These are phyloP conservation scores for Lantana camara DNA, from an alignment of 257 asterid species.

Conservation along the genomic window DNA sequence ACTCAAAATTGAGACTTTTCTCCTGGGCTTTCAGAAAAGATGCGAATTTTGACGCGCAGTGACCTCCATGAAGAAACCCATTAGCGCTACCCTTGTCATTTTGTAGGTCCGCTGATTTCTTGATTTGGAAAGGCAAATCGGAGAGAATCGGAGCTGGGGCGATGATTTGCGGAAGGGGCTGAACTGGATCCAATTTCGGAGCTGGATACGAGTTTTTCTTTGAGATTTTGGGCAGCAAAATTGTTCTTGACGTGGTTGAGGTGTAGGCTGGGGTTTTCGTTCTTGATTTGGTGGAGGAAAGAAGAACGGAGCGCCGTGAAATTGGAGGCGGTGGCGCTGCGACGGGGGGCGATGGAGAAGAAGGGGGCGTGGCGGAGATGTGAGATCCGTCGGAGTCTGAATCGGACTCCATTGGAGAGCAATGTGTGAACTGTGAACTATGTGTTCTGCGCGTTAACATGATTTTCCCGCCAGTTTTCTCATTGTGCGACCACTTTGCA, in stretches of 20 bases:
- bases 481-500: neutral
- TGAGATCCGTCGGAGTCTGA: slow-evolving; percentile 85
- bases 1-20: slow-evolving; percentile 55
- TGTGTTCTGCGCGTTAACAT: neutral
- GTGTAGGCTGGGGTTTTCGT: slow-evolving; percentile 41
- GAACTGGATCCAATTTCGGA: slow-evolving; percentile 18
- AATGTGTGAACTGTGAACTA: neutral
- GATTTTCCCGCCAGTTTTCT: slow-evolving; percentile 38
- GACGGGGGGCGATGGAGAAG: slow-evolving; percentile 32
- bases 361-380: slow-evolving; percentile 83
- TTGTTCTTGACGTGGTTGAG: slow-evolving; percentile 56
- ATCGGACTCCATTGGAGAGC: slow-evolving; percentile 64
- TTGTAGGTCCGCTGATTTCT: slow-evolving; percentile 26
- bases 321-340: slow-evolving; percentile 28
- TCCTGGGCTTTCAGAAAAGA: slow-evolving; percentile 47
- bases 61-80: slow-evolving; percentile 52
- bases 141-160: slow-evolving; percentile 42
- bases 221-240: slow-evolving; percentile 56
- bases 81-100: slow-evolving; percentile 27
- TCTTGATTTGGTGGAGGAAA: slow-evolving; percentile 44
- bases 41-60: slow-evolving; percentile 48
- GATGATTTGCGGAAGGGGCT: slow-evolving; percentile 24
- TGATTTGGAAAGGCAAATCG: slow-evolving; percentile 47
- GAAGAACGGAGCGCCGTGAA: slow-evolving; percentile 29
- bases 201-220: slow-evolving; percentile 37